Evolutionary conservation across 257 asterid species (phyloP).

Genomic region (Cruciata laevipes): DNA sequence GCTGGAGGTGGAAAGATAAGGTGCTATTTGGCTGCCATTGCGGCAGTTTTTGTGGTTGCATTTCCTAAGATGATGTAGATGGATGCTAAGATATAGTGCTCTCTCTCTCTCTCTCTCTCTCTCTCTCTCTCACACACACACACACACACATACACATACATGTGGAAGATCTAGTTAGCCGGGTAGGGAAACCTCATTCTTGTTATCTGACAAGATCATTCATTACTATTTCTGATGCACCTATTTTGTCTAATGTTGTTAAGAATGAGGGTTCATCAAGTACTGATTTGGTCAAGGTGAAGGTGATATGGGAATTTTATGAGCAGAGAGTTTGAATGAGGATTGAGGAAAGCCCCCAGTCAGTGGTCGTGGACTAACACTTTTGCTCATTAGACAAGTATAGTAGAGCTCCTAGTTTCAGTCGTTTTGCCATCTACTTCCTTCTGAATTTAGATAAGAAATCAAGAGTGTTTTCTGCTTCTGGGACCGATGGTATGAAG

Average conservation of each 20-base stretch:
- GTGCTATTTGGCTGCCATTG: no score
- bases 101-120: no score
- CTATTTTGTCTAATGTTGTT: constrained; percentile 36
- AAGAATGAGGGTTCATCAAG: constrained; percentile 27
- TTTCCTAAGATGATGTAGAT: no score
- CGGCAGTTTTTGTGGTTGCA: no score
- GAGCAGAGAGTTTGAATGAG: constrained; percentile 85
- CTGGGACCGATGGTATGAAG: constrained; percentile 30
- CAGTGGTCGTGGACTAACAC: constrained; percentile 23
- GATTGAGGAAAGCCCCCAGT: constrained; percentile 55
- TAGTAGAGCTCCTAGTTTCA: constrained; percentile 57
- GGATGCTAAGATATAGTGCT: no score
- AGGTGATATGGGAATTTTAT: constrained; percentile 68
- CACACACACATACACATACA: no score
- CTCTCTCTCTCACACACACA: no score
- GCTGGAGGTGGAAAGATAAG: no score
- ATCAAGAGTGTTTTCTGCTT: no score
- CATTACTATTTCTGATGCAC: constrained; percentile 55
- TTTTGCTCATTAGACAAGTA: constrained; percentile 24
- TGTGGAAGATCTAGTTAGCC: constrained; percentile 69
- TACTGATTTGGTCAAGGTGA: constrained; percentile 29
- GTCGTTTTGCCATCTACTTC: constrained; percentile 66
- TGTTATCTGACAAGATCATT: constrained; percentile 77
- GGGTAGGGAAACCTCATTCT: constrained; percentile 35
- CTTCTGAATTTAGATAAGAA: constrained; percentile 35